Percentiles rank a stretch among this genome's conserved stretches.
These are phyloP conservation scores for Ascosphaera aggregata DNA, from an alignment of 2,329 filamentous ascomycete species.

Conservation along the genomic window DNA sequence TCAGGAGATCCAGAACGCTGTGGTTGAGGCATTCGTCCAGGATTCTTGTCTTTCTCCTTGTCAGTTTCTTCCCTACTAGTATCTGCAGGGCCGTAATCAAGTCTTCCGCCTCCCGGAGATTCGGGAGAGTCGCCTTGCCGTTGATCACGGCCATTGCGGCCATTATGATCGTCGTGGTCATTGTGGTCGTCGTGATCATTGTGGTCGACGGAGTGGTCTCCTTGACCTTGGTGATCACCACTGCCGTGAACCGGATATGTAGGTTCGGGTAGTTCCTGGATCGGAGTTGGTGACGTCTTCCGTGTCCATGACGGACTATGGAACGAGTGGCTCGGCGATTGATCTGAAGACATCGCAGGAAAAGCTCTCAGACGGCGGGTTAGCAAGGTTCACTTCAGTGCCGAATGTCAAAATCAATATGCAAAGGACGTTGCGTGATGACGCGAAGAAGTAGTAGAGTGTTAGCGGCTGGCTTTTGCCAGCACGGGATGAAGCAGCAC, in stretches of 20 bases:
- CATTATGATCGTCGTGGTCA: neutral
- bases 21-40: neutral
- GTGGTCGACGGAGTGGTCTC: neutral
- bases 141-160: neutral
- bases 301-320: neutral
- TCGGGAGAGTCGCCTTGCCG: neutral
- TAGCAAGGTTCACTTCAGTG: too few species aligned
- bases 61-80: neutral
- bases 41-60: neutral
- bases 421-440: too few species aligned
- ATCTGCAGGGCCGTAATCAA: neutral
- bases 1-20: neutral
- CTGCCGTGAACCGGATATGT: neutral
- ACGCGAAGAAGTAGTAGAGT: too few species aligned
- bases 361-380: too few species aligned
- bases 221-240: neutral
- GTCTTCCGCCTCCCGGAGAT: neutral
- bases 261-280: constrained; percentile 1
- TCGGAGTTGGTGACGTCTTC: neutral
- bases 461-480: too few species aligned
- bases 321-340: neutral
- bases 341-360: neutral
- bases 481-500: too few species aligned
- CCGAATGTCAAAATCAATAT: too few species aligned
- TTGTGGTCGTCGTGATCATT: neutral